phyloP scores from a whole-genome alignment of 108 stramenopile genomes.

The Nitzschia palea region DNA sequence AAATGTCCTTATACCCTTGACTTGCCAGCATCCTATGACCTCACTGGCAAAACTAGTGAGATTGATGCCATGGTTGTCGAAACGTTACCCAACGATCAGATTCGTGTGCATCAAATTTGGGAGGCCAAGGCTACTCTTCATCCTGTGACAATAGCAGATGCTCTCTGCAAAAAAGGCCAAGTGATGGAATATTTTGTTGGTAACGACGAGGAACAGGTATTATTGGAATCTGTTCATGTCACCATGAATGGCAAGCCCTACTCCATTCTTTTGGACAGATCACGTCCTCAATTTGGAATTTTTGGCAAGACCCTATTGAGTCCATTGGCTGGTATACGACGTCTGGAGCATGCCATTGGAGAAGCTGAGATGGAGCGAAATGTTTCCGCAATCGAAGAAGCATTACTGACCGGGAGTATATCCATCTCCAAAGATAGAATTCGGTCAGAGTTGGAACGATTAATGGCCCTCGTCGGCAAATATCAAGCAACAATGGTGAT shows the following conservation, averaged over 20 bases:
- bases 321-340: not conserved
- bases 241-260: not conserved
- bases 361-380: not conserved
- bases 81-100: not conserved
- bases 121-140: constrained; percentile 18
- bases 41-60: constrained; percentile 6
- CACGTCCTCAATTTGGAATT: not conserved
- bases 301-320: not conserved
- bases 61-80: constrained; percentile 12
- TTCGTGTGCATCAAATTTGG: constrained; percentile 11
- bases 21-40: not conserved
- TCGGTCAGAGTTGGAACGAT: not conserved
- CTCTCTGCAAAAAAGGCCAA: constrained; percentile 11
- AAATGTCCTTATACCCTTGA: constrained; percentile 5
- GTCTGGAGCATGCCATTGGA: not conserved
- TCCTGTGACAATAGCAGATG: constrained; percentile 17
- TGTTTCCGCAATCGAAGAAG: not conserved
- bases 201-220: not conserved
- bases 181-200: not conserved
- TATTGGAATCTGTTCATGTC: not conserved
- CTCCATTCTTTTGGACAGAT: not conserved
- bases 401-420: not conserved
- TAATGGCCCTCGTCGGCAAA: not conserved
- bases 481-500: not conserved
- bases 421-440: not conserved